phyloP scores from a whole-genome alignment of 169 alveolate genomes.

The Pseudocohnilembus persalinus region DNA sequence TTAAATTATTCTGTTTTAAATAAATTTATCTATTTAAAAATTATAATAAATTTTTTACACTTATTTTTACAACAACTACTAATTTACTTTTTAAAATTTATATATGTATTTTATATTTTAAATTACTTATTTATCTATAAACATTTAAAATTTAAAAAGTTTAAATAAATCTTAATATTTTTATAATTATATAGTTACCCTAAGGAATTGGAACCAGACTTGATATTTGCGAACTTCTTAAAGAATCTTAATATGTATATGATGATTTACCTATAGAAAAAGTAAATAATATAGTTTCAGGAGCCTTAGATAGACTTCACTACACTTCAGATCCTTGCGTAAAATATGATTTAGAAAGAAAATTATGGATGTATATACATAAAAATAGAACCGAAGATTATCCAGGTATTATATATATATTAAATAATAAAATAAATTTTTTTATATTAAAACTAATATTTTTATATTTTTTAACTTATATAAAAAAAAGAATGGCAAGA shows the following conservation, averaged over 20 bases:
- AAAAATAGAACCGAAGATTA: slow-evolving; percentile 67
- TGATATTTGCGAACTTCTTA: slow-evolving; percentile 75
- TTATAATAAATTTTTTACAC: too few relatives aligned
- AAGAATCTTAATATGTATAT: slow-evolving; percentile 73
- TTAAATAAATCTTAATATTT: too few relatives aligned
- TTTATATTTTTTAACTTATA: neutral
- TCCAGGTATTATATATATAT: slow-evolving; percentile 11
- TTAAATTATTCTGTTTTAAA: too few relatives aligned
- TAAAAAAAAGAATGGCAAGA: neutral
- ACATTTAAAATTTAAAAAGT: too few relatives aligned
- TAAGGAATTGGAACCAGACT: slow-evolving; percentile 86
- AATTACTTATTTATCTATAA: too few relatives aligned
- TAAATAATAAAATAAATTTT: too few relatives aligned
- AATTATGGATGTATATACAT: slow-evolving; percentile 85
- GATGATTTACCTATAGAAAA: slow-evolving; percentile 57
- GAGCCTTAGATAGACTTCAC: slow-evolving; percentile 86
- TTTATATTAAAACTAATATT: too few relatives aligned
- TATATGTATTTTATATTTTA: too few relatives aligned
- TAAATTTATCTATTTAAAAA: too few relatives aligned
- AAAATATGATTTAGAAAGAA: slow-evolving; percentile 77
- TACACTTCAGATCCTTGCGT: slow-evolving; percentile 84
- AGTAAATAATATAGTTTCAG: slow-evolving; percentile 73
- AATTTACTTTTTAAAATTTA: too few relatives aligned
- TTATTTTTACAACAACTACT: too few relatives aligned
- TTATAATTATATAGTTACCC: slow-evolving; percentile 53